Base-by-base conservation (phyloP, 2,329 filamentous ascomycete species). In the Cladosporium sp. region DNA sequence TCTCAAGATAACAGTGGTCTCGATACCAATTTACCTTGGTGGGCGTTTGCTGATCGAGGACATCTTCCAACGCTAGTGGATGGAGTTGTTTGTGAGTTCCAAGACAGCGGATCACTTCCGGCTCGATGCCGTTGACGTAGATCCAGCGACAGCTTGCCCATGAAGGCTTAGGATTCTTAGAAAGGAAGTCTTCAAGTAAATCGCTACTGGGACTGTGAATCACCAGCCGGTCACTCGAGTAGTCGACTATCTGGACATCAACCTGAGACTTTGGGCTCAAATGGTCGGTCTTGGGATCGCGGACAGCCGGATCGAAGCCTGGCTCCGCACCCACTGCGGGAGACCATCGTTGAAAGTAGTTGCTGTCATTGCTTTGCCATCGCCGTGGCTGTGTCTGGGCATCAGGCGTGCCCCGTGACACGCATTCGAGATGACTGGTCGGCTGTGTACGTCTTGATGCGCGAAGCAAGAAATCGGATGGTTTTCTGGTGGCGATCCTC, bases 101-200 rank as follows among this genome's bases (percentile, higher is more conserved):
- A 35, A 96, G 75, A 0, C 84, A 80, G 64, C 89, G 83, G 58
- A 97, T 93, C 2, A 96, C 90, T 72, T 96, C 91, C 87, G 90
- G 96, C 66, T 89, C 93, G 19, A 96, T 74, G 0, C 92, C 91
- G 70, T 97, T 96, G 67, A 96, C 85, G 65, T 93, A 96, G 74
- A 97, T 92, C 92, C 92, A 97, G 20, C 93, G 83, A 67, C 90
- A 94, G 59, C 83, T 82, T 15, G 85, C 87, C 90, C 90, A 96
- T 0, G 78, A 74, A 34, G 86, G 83, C 65, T 84, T 83, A 2
- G 85, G 83, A 28, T 78, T 70, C 13, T 61, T 34, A n/a, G 80
- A 73, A 53, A 97, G 70, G 60, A 94, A 96, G 0, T 79, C 77
- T 47, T 84, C 81, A 12, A 97, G 78, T 22, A 80, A 80, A 3